Base-by-base conservation (phyloP, 176 grass and related monocot genomes). In the Triticum urartu region DNA sequence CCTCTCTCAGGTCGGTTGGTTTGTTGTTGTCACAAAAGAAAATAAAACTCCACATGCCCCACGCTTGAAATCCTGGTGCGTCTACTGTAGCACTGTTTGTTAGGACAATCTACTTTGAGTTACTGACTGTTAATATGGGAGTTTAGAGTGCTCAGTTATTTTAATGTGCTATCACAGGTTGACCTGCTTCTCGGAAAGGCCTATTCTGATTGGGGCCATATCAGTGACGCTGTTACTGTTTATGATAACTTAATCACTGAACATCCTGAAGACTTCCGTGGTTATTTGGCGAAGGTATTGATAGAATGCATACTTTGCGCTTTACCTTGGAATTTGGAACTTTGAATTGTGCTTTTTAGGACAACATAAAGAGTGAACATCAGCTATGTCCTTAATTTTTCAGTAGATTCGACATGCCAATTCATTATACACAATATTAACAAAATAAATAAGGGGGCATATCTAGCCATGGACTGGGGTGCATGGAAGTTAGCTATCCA, bases 111-210 rank as follows among this genome's bases (percentile, higher is more conserved):
- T 79, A 35, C 7, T 79, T 64, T 89, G 56, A 63, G 14, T 79
- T 30, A 52, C 48, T 72, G 7, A 72, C 64, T 21, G 38, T 79
- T 62, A 18, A 25, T 21, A 78, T 33, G 64, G 45, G 39, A 38
- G 13, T 56, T 50, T 9, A 18, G 42, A 68, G 14, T 52, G 6
- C 77, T 79, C 63, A 9, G 14, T 72, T 77, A 30, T 40, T 88
- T 85, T n/a, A 38, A 76, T 77, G 74, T 79, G 22, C 47, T 48
- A 24, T 79, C 25, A 9, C 78, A 98, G 93, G 89, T 98, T 63
- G 91, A 98, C 74, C 88, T 98, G 86, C 93, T 98, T 83, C 78
- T 98, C 66, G 95, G 95, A 63, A 98, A 98, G 79, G 88, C 91
- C 64, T 98, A 95, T 90, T 95, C 95, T 84, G 91, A 94, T 62